Evolutionary conservation across 2,329 filamentous ascomycete species (phyloP).

Genomic region (Pyrenochaeta sp.): DNA sequence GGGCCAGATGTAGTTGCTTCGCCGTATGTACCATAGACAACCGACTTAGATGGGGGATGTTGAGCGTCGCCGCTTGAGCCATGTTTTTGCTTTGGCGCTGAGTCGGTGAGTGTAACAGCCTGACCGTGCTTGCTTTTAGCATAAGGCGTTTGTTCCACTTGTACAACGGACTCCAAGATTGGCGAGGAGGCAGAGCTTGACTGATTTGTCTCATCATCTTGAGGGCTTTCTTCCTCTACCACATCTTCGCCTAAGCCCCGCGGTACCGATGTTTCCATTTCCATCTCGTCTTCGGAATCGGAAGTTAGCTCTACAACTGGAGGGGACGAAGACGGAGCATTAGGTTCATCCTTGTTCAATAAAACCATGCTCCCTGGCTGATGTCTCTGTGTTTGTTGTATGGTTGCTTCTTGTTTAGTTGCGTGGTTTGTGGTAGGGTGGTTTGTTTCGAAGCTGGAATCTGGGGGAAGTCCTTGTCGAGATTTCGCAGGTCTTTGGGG

Average conservation of each 20-base stretch:
- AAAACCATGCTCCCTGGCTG: slow-evolving; percentile 7
- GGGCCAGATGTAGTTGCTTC: slow-evolving; percentile 13
- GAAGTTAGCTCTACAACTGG: slow-evolving; percentile 3
- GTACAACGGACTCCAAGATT: slow-evolving; percentile 21
- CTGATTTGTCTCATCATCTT: neutral
- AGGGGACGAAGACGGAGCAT: slow-evolving; percentile 27
- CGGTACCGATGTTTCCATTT: slow-evolving; percentile 38
- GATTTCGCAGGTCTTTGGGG: slow-evolving; percentile 17
- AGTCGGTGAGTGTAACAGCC: neutral
- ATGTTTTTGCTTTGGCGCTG: slow-evolving; percentile 13
- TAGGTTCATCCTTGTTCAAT: slow-evolving; percentile 17
- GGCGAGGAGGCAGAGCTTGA: neutral
- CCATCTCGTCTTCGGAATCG: slow-evolving; percentile 39
- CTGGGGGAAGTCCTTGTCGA: slow-evolving; percentile 35
- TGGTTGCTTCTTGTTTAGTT: neutral
- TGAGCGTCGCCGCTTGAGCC: slow-evolving; percentile 23
- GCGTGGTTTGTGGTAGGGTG: neutral
- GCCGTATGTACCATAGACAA: slow-evolving; percentile 37
- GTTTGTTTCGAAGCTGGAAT: slow-evolving; percentile 33
- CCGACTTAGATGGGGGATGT: slow-evolving; percentile 31
- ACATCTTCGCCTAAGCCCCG: slow-evolving; percentile 38
- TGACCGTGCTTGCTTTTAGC: slow-evolving; percentile 23
- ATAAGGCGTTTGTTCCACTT: slow-evolving; percentile 43
- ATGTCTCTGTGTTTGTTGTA: neutral
- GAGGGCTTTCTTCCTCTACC: neutral